Base-by-base conservation (phyloP, 805 yeast species). In the Kregervanrija pseudodelftensis region DNA sequence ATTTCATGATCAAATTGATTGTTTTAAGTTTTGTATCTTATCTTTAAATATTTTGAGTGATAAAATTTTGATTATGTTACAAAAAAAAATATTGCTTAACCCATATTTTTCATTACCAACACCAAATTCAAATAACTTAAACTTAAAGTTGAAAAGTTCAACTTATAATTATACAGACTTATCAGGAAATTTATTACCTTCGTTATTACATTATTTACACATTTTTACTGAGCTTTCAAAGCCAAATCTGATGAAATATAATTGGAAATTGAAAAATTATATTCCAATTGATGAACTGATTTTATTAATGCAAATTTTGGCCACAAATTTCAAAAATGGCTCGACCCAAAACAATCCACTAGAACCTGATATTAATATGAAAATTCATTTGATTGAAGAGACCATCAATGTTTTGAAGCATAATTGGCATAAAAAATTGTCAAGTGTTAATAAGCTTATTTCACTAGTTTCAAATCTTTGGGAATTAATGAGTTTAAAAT, bases 211-310 rank as follows among this genome's bases (percentile, higher is more conserved):
- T 52, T 77, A 76, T 50, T 60, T 79, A 49, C 74, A 74, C 51
- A 77, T 76, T 47, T 79, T 78, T 53, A 59, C 75, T 47, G 72
- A 73, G 55, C 70, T 74, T 49, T 72, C 73, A 45, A 74, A 76
- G 49, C 44, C 46, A 17, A 45, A 44, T 11, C 43, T 55, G 51
- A 38, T 43, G 28, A 52, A 72, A 45, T 79, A 66, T 57, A 79
- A 78, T 51, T 79, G 84, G 84, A 79, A 77, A 49, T 68, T 78
- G 40, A 72, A 78, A 53, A 66, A 80, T 38, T 75, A 77, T n/a
- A 70, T 79, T 40, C 85, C 85, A 3, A 65, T 78, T 42, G 82
- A 79, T 58, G 76, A 80, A 8, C 68, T 79, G 12, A 73, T 77
- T 11, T 57, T 78, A 43, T 61, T 77, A 47, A 64, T 76, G 50